Percentiles rank a stretch among this genome's conserved stretches.
Conservation (phyloP, 371 early-diverging fungal species). For the Umbelopsis sp. region DNA sequence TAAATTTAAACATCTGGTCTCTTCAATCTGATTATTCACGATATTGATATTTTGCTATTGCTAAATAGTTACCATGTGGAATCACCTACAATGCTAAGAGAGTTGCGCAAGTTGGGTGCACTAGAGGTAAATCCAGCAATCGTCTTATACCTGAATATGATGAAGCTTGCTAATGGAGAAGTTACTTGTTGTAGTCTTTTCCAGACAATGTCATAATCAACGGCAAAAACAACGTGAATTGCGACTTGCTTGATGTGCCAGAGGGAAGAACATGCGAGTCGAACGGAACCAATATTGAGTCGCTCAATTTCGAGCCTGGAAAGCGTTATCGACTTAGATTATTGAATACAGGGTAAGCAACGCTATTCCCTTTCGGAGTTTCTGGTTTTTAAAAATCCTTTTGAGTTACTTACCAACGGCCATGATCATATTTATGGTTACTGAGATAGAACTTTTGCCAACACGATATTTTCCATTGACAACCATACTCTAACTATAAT, state of each 20-base stretch:
- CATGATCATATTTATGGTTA: too few relatives aligned
- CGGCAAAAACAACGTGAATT: slow-evolving; percentile 33
- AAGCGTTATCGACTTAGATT: slow-evolving; percentile 35
- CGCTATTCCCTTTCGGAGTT: too few relatives aligned
- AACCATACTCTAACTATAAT: slow-evolving; percentile 34
- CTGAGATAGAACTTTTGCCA: slow-evolving; percentile 28
- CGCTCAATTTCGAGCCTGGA: slow-evolving; percentile 29
- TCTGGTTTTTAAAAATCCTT: too few relatives aligned
- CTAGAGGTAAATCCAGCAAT: neutral
- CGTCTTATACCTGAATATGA: slow-evolving; percentile 21
- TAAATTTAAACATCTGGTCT: neutral
- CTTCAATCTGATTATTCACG: neutral
- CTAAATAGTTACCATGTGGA: slow-evolving; percentile 19
- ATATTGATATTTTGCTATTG: slow-evolving; percentile 12
- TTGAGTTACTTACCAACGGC: too few relatives aligned
- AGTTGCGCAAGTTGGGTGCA: slow-evolving; percentile 9
- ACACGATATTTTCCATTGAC: slow-evolving; percentile 40
- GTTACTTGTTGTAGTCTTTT: slow-evolving; percentile 26
- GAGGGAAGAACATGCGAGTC: slow-evolving; percentile 23
- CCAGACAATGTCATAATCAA: slow-evolving; percentile 41
- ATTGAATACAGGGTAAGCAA: slow-evolving; percentile 32
- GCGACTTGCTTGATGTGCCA: slow-evolving; percentile 30
- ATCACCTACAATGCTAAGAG: neutral
- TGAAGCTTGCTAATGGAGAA: slow-evolving; percentile 26
- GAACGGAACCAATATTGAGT: slow-evolving; percentile 16